Evolutionary conservation across 1,284 basidiomycete species (phyloP).

Genomic region (Cryptococcus sp.): DNA sequence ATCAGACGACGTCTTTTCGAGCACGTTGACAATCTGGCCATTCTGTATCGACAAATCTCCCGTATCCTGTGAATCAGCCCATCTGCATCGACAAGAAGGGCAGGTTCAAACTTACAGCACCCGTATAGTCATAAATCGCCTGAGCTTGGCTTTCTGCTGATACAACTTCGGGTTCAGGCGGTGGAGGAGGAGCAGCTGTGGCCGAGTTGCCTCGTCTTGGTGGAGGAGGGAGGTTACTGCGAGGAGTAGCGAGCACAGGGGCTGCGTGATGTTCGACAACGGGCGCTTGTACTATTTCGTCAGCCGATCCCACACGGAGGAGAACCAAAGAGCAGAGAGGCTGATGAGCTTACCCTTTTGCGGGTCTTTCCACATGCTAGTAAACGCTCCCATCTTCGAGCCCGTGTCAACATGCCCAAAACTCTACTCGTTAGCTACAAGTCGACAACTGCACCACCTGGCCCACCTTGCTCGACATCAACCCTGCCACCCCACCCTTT

Average conservation of each 20-base stretch:
- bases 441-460: background rate
- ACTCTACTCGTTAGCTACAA: conserved; percentile 11
- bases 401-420: conserved; percentile 35
- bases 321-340: no score
- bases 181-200: background rate
- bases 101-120: conserved; percentile 26
- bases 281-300: no score
- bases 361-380: conserved; percentile 37
- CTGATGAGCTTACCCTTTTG: conserved; percentile 22
- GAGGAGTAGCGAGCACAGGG: conserved; percentile 13
- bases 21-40: conserved; percentile 37
- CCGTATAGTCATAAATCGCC: conserved; percentile 40
- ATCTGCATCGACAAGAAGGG: background rate
- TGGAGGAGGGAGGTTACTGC: conserved; percentile 17
- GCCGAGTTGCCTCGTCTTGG: conserved; percentile 4
- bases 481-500: conserved; percentile 21
- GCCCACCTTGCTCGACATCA: conserved; percentile 20
- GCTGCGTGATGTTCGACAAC: conserved; percentile 6
- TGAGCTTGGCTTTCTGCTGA: conserved; percentile 27
- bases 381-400: conserved; percentile 27
- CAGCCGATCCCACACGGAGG: no score
- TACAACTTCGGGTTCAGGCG: background rate
- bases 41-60: conserved; percentile 33
- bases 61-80: conserved; percentile 23
- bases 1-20: conserved; percentile 39